Evolutionary conservation across 139 green algal genomes (phyloP).

Genomic region (Chlorella sp.): DNA sequence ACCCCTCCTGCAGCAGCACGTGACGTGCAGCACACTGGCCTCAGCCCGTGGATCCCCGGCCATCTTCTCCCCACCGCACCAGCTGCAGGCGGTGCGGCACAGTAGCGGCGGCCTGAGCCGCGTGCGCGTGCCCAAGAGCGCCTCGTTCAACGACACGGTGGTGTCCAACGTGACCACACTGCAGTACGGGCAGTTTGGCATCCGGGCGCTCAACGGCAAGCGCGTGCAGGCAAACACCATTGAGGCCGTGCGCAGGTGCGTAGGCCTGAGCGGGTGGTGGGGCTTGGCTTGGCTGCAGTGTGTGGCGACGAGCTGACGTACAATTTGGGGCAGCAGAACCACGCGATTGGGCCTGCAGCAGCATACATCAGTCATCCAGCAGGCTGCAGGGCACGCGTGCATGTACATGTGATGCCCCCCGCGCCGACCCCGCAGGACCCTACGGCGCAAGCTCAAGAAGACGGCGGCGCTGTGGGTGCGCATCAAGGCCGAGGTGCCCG

Average conservation of each 20-base stretch:
- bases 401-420: too few species aligned
- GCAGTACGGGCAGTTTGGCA: slow-evolving; percentile 44
- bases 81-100: not conserved
- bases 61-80: too few species aligned
- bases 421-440: too few species aligned
- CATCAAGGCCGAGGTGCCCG: slow-evolving; percentile 39
- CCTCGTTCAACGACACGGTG: slow-evolving; percentile 40
- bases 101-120: slow-evolving; percentile 10
- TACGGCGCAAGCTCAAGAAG: slow-evolving; percentile 43
- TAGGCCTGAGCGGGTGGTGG: too few species aligned
- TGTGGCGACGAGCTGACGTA: too few species aligned
- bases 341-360: too few species aligned
- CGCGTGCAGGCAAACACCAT: slow-evolving; percentile 40
- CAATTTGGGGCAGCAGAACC: too few species aligned
- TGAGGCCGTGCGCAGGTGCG: slow-evolving; percentile 45
- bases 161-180: slow-evolving; percentile 45
- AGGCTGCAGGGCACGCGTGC: too few species aligned
- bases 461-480: slow-evolving; percentile 46
- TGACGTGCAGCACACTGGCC: too few species aligned
- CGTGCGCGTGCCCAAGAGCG: slow-evolving; percentile 29
- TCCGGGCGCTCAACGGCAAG: slow-evolving; percentile 34
- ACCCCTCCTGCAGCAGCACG: too few species aligned
- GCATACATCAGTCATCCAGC: too few species aligned
- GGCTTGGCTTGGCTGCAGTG: not conserved
- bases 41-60: too few species aligned